Conservation (phyloP, 2,329 filamentous ascomycete genomes). For the Ophiocordyceps camponoti-saundersi region DNA sequence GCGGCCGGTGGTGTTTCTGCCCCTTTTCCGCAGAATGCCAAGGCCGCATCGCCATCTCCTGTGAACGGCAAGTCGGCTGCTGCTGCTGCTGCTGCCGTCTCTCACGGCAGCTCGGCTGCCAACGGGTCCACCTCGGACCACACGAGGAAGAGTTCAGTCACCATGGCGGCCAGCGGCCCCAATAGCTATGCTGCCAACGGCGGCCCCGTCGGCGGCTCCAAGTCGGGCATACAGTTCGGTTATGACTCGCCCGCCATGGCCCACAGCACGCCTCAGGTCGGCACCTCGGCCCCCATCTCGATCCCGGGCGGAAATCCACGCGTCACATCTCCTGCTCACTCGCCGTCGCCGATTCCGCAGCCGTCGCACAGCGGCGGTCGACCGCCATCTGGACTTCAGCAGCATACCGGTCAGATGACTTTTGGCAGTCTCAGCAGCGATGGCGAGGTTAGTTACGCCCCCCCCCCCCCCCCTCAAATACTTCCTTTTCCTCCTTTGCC, state of each 20-base stretch:
- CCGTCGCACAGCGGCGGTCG: conserved; percentile 71
- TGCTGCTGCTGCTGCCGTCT: conserved; percentile 52
- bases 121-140: conserved; percentile 62
- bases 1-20: conserved; percentile 36
- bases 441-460: conserved; percentile 62
- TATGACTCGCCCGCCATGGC: conserved; percentile 54
- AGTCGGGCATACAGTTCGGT: conserved; percentile 64
- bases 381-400: conserved; percentile 59
- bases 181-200: conserved; percentile 65
- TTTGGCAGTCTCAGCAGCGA: conserved; percentile 77
- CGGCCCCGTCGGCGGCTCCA: conserved; percentile 38
- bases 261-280: conserved; percentile 47
- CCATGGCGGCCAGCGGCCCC: conserved; percentile 71
- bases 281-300: conserved; percentile 37
- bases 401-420: conserved; percentile 49
- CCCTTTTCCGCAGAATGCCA: conserved; percentile 37
- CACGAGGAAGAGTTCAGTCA: conserved; percentile 74
- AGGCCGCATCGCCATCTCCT: conserved; percentile 52
- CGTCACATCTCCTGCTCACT: conserved; percentile 69
- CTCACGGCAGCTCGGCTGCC: conserved; percentile 41
- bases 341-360: conserved; percentile 85
- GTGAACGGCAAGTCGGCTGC: conserved; percentile 72
- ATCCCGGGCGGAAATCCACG: conserved; percentile 50
- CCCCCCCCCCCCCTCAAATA: conserved; percentile 1
- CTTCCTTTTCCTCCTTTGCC: neutral